phyloP scores from a whole-genome alignment of 352 stramenopile genomes.

The Phytophthora europaea region DNA sequence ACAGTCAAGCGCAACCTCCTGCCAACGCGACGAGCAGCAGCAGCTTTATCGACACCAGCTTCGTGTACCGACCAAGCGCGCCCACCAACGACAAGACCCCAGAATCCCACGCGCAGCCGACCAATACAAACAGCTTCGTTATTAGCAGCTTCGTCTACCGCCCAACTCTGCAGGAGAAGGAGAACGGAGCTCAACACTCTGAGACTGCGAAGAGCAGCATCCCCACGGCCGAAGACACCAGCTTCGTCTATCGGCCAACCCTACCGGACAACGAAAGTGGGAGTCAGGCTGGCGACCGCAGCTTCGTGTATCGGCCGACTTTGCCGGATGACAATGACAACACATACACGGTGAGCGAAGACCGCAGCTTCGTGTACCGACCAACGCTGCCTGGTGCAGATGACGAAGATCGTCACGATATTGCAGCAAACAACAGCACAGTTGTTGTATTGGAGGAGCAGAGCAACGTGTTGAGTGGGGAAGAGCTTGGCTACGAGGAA shows the following conservation, averaged over 20 bases:
- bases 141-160: conserved; percentile 11
- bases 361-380: conserved; percentile 12
- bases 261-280: conserved; percentile 6
- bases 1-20: not conserved
- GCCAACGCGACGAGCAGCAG: not conserved
- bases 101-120: not conserved
- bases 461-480: not conserved
- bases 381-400: not conserved
- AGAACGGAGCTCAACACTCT: not conserved
- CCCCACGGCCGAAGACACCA: not conserved
- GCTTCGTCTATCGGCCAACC: conserved; percentile 14
- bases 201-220: not conserved
- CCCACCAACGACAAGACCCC: not conserved
- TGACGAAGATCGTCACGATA: not conserved
- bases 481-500: not conserved
- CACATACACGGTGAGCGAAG: not conserved
- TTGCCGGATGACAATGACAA: not conserved
- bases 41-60: conserved; percentile 28
- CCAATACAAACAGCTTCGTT: not conserved
- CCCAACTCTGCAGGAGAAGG: not conserved
- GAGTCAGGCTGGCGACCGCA: not conserved
- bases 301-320: conserved; percentile 13
- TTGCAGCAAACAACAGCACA: not conserved
- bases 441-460: not conserved
- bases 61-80: conserved; percentile 16